Conservation (phyloP, 2,329 filamentous ascomycete species). For the Catunica adiposa region DNA sequence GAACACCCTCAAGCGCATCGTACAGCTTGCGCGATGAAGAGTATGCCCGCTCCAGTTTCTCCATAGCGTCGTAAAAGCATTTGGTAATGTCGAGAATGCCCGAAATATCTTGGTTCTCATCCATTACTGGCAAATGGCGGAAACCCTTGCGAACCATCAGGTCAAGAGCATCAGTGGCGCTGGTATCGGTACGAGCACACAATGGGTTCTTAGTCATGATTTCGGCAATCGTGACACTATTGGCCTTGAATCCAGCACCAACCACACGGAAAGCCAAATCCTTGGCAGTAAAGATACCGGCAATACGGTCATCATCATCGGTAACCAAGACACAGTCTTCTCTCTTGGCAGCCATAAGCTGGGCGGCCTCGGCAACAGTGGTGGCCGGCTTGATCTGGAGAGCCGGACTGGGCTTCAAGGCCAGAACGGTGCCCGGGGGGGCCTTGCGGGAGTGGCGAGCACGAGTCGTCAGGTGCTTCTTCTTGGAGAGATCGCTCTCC, state of each 20-base stretch:
- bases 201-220: slow-evolving; percentile 99
- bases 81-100: slow-evolving; percentile 98
- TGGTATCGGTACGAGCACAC: slow-evolving; percentile 92
- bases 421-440: slow-evolving; percentile 86
- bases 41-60: slow-evolving; percentile 95
- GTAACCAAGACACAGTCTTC: slow-evolving; percentile 97
- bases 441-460: slow-evolving; percentile 81
- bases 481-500: slow-evolving; percentile 95
- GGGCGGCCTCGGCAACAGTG: slow-evolving; percentile 87
- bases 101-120: slow-evolving; percentile 98
- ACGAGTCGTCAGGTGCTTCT: slow-evolving; percentile 65
- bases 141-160: slow-evolving; percentile 98
- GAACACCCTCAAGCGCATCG: slow-evolving; percentile 91
- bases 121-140: slow-evolving; percentile 95
- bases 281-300: slow-evolving; percentile 97
- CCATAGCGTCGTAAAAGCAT: slow-evolving; percentile 99
- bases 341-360: slow-evolving; percentile 96
- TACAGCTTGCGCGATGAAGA: slow-evolving; percentile 96
- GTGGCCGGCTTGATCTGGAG: slow-evolving; percentile 94
- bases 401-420: slow-evolving; percentile 84
- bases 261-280: slow-evolving; percentile 96
- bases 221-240: slow-evolving; percentile 81
- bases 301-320: slow-evolving; percentile 93
- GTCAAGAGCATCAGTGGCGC: slow-evolving; percentile 90
- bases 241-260: slow-evolving; percentile 74